Evolutionary conservation across 768 basidiomycete species (phyloP).

Genomic region (Suillus luteus): DNA sequence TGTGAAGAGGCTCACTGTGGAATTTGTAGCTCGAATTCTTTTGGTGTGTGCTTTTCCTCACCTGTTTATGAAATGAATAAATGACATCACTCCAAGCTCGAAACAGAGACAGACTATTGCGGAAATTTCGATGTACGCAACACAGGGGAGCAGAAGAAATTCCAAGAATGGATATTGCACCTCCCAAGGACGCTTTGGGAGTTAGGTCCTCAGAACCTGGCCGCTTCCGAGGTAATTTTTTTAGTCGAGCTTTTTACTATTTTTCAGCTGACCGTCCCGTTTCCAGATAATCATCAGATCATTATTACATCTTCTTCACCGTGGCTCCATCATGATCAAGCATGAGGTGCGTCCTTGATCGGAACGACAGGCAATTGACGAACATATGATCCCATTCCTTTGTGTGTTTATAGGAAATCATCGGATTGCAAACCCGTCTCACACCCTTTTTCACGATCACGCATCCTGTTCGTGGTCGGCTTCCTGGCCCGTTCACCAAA

Average conservation of each 20-base stretch:
- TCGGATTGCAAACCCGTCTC: slow-evolving; percentile 58
- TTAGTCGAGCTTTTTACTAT: not conserved
- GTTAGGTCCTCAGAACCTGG: slow-evolving; percentile 56
- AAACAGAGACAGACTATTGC: slow-evolving; percentile 52
- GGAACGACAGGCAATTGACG: slow-evolving; percentile 9
- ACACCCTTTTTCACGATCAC: slow-evolving; percentile 78
- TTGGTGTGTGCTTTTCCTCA: slow-evolving; percentile 49
- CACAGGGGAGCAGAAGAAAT: slow-evolving; percentile 30
- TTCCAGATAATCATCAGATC: slow-evolving; percentile 58
- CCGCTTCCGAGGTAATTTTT: slow-evolving; percentile 57
- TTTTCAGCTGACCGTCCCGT: slow-evolving; percentile 14
- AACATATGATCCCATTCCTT: slow-evolving; percentile 18
- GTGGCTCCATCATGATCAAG: slow-evolving; percentile 47
- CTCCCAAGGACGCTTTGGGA: slow-evolving; percentile 90
- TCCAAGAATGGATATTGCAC: slow-evolving; percentile 70
- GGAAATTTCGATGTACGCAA: slow-evolving; percentile 47
- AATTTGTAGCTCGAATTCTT: slow-evolving; percentile 72
- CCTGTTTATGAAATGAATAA: not conserved
- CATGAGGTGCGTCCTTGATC: slow-evolving; percentile 42
- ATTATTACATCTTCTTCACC: slow-evolving; percentile 62
- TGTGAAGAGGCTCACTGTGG: slow-evolving; percentile 66
- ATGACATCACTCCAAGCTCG: slow-evolving; percentile 48
- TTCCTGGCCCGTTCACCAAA: slow-evolving; percentile 78
- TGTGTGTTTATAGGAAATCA: slow-evolving; percentile 43
- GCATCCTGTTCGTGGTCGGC: slow-evolving; percentile 72